Evolutionary conservation across 257 asterid species (phyloP), one percentile per base, ranked within the genome.

Genomic region (Primulina huaijiensis): DNA sequence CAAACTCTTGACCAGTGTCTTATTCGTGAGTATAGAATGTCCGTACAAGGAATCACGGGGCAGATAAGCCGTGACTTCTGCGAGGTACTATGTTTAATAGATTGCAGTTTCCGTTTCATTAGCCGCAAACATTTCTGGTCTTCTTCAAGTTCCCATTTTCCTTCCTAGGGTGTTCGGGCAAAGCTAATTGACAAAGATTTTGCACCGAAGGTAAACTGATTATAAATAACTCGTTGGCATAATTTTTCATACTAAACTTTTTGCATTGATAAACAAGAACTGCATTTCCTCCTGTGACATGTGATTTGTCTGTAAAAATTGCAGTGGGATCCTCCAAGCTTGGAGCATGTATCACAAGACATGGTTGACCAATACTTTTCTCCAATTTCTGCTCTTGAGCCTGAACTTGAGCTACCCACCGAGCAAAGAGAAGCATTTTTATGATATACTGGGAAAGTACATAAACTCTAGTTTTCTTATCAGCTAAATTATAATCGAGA

Each of bases 291-390:
- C 57, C 8, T 0, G 16, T 16, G 1, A 50, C 57, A 50, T 50
- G 57, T 16, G 8, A 50, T 50, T 50, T 16, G 57, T 50, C 5
- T 50, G 8, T 50, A 16, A 50, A 50, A 56, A 56, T 34, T 84
- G 85, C 93, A 93, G 99, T 93, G 99, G 97, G 83, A 85, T 73
- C 99, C 99, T 60, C 99, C 97, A 55, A 93, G 81, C 72, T 83
- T 93, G 85, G 92, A 89, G 62, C 76, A 84, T 40, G 97, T 86
- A 76, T 75, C 96, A 9, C 40, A 84, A 67, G 97, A 93, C 83
- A 93, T 93, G 99, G 92, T 93, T 35, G 96, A 89, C 75, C 82
- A 75, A 75, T 93, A 93, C 77, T 87, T 93, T 38, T 64, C 89
- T 50, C 89, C 84, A 14, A 70, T 87, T 43, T 78, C 88, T 56